Base-by-base conservation (phyloP, 345 rosid genomes). In the Euphorbia pulcherrima region DNA sequence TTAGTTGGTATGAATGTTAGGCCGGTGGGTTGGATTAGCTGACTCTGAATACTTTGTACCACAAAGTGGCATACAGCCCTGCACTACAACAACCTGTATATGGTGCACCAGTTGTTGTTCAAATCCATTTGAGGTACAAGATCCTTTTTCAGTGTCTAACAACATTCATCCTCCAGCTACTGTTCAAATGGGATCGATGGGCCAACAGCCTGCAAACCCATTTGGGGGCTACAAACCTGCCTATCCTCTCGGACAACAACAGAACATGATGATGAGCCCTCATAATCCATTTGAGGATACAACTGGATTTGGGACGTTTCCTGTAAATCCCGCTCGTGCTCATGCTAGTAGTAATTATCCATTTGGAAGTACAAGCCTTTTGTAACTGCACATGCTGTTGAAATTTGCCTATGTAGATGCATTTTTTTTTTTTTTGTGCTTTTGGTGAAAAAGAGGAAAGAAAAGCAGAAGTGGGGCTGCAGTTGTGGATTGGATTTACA, bases 1-100 rank as follows among this genome's bases (percentile, higher is more conserved):
- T 24, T n/a, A n/a, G n/a, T n/a, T n/a, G n/a, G n/a, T n/a, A n/a
- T 68, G 55, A 64, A 71, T 79, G 60, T 41, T 71, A 95, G 99
- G 99, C 84, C 54, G 99, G 98, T 75, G 99, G 99, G 62, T 74
- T 95, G 81, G 99, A 95, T 79, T 73, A 96, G 0, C 90, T 92
- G 68, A 92, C 87, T 10, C 80, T 95, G 57, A 84, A 82, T 84
- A 95, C 97, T 70, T 81, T 92, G 67, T 92, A 90, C 28, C 94
- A 95, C 27, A 91, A 87, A 56, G 96, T 77, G 46, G 93, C 92
- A 52, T 88, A 90, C 80, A 85, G 88, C 81, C 94, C 97, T 30
- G 66, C 93, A 12, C 99, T 80, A 10, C 99, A 82, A 73, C 97
- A 79, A 62, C 91, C 96, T 21, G 84, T 79, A 21, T 92, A 92